phyloP scores from a whole-genome alignment of 2,329 filamentous ascomycete species.

The Graphilbum ipis-grandicollis region DNA sequence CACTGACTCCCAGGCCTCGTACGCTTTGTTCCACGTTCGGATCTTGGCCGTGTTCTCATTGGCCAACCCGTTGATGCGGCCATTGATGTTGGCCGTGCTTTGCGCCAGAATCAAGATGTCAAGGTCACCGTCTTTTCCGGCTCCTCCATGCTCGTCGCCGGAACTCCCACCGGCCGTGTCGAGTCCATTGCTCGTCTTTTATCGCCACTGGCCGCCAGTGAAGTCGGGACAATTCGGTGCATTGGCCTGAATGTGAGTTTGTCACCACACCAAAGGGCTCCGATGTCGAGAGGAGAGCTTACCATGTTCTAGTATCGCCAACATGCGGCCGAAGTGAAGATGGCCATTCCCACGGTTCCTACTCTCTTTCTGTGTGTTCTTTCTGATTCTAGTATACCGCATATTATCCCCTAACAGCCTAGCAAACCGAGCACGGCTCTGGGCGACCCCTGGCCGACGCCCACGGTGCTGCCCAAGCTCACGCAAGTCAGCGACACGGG shows the following conservation, averaged over 20 bases:
- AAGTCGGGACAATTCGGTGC: conserved; percentile 39
- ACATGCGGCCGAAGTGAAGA: conserved; percentile 32
- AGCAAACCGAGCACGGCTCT: conserved; percentile 36
- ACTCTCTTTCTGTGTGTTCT: conserved; percentile 30
- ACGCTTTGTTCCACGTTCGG: conserved; percentile 36
- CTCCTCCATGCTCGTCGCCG: conserved; percentile 36
- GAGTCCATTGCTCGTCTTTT: conserved; percentile 33
- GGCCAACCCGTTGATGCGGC: conserved; percentile 34
- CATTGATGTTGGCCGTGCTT: conserved; percentile 38
- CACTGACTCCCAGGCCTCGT: conserved; percentile 42
- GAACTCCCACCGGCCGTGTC: conserved; percentile 27
- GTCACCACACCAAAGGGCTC: too few species aligned
- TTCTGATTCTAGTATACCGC: neutral
- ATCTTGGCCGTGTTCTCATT: conserved; percentile 29
- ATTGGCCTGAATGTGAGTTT: conserved; percentile 40
- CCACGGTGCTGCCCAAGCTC: conserved; percentile 33
- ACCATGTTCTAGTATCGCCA: conserved; percentile 23
- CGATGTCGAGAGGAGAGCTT: too few species aligned
- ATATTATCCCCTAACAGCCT: neutral
- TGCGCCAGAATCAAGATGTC: conserved; percentile 38
- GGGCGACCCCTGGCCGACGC: conserved; percentile 33
- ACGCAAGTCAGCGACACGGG: conserved; percentile 33
- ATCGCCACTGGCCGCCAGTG: conserved; percentile 27
- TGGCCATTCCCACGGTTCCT: conserved; percentile 33
- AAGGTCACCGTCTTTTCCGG: conserved; percentile 39